These are phyloP conservation scores for Wickerhamiella musiphila DNA, from an alignment of 805 yeast species.

Conservation along the genomic window DNA sequence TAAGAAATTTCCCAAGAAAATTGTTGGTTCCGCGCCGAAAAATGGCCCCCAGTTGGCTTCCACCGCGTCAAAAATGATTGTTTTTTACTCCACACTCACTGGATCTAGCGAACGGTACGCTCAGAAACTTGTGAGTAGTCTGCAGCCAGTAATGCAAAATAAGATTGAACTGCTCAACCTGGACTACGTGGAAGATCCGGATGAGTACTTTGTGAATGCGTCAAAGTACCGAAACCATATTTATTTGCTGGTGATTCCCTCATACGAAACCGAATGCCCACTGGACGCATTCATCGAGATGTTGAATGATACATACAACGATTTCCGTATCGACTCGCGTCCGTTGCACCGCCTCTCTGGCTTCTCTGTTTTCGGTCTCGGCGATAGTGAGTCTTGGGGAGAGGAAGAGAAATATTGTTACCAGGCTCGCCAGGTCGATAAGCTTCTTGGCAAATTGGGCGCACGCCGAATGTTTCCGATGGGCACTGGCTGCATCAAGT, in stretches of 20 bases:
- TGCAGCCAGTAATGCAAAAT: conserved; percentile 19
- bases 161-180: conserved; percentile 44
- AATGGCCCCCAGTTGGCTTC: conserved; percentile 6
- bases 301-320: conserved; percentile 62
- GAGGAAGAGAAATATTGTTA: conserved; percentile 55
- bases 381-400: conserved; percentile 77
- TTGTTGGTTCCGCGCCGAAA: neutral
- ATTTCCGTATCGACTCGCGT: conserved; percentile 69
- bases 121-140: conserved; percentile 25
- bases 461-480: conserved; percentile 69
- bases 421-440: conserved; percentile 63
- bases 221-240: conserved; percentile 21
- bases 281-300: conserved; percentile 73
- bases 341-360: conserved; percentile 59
- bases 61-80: conserved; percentile 37
- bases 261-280: conserved; percentile 86
- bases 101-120: conserved; percentile 70
- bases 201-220: conserved; percentile 64
- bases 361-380: conserved; percentile 72
- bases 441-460: conserved; percentile 66
- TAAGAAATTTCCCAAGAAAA: neutral
- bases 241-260: conserved; percentile 65
- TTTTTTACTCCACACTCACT: conserved; percentile 73
- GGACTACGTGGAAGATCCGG: conserved; percentile 73
- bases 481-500: conserved; percentile 69